Percentiles rank a stretch among this genome's conserved stretches.
Conservation (phyloP, 192 early-diverging fungal genomes). For the Backusella australiensis region DNA sequence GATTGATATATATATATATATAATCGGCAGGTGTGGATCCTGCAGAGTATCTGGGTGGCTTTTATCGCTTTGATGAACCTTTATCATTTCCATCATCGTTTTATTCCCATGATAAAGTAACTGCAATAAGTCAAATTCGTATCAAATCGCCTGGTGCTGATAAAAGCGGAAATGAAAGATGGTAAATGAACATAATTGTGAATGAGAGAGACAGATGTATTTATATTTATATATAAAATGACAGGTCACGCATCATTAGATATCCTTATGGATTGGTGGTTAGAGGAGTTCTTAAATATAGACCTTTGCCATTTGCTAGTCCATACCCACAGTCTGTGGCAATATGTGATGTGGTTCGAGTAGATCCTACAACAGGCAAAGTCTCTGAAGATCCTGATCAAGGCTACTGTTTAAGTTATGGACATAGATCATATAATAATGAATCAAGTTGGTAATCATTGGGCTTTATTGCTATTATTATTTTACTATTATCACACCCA, state of each 20-base stretch:
- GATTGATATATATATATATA: not conserved
- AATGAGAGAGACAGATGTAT: not conserved
- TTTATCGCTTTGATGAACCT: conserved; percentile 35
- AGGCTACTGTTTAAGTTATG: conserved; percentile 26
- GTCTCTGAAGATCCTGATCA: conserved; percentile 32
- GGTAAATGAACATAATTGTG: conserved; percentile 16
- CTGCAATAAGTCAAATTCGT: conserved; percentile 29
- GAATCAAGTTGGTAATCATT: not conserved
- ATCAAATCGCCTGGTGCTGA: conserved; percentile 41
- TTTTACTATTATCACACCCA: not conserved
- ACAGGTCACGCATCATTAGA: conserved; percentile 36
- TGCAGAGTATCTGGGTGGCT: conserved; percentile 33
- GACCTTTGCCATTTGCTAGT: conserved; percentile 15
- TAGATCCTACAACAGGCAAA: conserved; percentile 35
- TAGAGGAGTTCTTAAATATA: conserved; percentile 34
- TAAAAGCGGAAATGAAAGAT: conserved; percentile 37
- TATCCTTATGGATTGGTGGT: conserved; percentile 34
- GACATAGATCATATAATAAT: not conserved
- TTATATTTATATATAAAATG: not conserved
- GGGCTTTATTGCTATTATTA: not conserved
- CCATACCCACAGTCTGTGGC: conserved; percentile 28
- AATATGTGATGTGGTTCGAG: conserved; percentile 31
- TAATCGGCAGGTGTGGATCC: conserved; percentile 22
- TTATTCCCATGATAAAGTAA: conserved; percentile 11
- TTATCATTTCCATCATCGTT: conserved; percentile 25